Conservation (phyloP, 345 rosid species). For the Sonneratia caseolaris region DNA sequence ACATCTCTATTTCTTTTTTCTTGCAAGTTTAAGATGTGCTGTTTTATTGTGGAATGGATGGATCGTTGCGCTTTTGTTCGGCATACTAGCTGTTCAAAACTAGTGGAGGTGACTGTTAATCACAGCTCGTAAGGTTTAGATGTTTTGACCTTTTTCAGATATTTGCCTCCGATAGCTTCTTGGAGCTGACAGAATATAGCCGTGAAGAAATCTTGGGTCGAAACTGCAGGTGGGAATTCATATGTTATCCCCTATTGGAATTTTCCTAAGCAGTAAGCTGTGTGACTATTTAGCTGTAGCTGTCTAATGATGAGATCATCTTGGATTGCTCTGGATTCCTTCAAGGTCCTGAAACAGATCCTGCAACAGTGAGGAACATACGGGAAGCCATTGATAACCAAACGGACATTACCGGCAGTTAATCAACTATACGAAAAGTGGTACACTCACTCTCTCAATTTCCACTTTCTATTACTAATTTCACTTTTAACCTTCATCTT, state of each 20-base stretch:
- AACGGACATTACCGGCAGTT: constrained; percentile 83
- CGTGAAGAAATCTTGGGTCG: constrained; percentile 96
- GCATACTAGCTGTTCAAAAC: too few relatives aligned
- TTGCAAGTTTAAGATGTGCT: not conserved
- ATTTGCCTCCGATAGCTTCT: constrained; percentile 95
- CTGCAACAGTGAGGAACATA: constrained; percentile 75
- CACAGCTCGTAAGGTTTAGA: not conserved
- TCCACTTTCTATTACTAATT: not conserved
- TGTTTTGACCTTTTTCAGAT: constrained; percentile 38
- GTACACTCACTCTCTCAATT: constrained; percentile 25
- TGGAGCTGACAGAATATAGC: constrained; percentile 93
- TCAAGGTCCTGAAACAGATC: constrained; percentile 98
- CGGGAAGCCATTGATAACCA: constrained; percentile 84
- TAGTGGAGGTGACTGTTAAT: not conserved
- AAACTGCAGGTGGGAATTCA: constrained; percentile 68
- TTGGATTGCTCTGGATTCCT: constrained; percentile 45
- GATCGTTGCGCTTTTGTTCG: too few relatives aligned
- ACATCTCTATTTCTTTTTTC: not conserved
- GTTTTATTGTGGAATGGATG: not conserved
- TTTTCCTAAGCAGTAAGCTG: not conserved
- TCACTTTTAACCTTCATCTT: not conserved
- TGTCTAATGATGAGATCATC: not conserved
- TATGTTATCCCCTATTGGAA: not conserved
- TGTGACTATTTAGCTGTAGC: too few relatives aligned
- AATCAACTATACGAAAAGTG: constrained; percentile 88